These are phyloP conservation scores for Bathelium albidoporum DNA, from an alignment of 495 filamentous ascomycete genomes.

Conservation along the genomic window DNA sequence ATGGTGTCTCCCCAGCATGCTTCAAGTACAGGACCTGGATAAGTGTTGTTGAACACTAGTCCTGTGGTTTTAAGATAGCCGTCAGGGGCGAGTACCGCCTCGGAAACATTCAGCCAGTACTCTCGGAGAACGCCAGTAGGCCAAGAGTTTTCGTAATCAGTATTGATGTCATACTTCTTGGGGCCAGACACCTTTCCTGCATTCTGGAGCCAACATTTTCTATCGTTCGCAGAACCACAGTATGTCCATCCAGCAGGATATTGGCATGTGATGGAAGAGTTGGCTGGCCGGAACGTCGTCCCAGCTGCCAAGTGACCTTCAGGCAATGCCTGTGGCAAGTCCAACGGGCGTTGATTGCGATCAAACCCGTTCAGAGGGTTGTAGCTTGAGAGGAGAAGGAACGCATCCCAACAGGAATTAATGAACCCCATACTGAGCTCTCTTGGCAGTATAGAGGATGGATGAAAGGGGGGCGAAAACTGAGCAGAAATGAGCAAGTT, in stretches of 20 bases:
- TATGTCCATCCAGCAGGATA: constrained; percentile 2
- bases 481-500: not conserved
- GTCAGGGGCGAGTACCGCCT: not conserved
- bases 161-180: not conserved
- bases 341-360: not conserved
- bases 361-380: not conserved
- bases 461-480: not conserved
- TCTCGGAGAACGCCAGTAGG: not conserved
- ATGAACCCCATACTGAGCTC: constrained; percentile 2
- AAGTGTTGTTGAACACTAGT: constrained; percentile 22
- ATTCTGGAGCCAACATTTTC: constrained; percentile 5
- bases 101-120: constrained; percentile 1
- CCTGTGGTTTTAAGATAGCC: constrained; percentile 4
- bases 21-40: constrained; percentile 23
- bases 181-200: not conserved
- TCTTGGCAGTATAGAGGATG: not conserved
- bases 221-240: constrained; percentile 2
- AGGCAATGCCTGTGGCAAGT: not conserved
- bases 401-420: constrained; percentile 7
- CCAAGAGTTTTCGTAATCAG: not conserved
- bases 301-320: not conserved
- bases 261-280: constrained; percentile 2
- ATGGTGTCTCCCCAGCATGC: constrained; percentile 13
- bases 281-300: not conserved
- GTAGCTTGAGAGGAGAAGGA: constrained; percentile 3